Conservation (phyloP, 345 rosid genomes). For the Lepidium didymum region DNA sequence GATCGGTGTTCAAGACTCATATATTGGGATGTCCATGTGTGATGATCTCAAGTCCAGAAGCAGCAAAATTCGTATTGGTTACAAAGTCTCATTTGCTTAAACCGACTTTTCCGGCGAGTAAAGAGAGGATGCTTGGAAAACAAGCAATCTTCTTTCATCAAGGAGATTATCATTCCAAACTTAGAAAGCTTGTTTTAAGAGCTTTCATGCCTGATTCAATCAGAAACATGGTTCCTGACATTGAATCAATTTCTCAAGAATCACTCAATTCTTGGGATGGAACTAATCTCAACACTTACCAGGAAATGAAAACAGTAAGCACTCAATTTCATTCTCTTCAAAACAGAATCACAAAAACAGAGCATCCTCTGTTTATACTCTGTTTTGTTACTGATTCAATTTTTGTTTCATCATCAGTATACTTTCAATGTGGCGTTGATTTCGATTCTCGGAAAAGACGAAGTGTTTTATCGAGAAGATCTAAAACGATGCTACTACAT, state of each 20-base stretch:
- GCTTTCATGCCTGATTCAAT: constrained; percentile 53
- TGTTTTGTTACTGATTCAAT: background rate
- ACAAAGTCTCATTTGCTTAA: constrained; percentile 72
- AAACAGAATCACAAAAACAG: constrained; percentile 9
- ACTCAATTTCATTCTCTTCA: background rate
- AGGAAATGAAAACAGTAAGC: constrained; percentile 73
- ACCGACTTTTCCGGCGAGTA: constrained; percentile 91
- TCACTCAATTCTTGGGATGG: constrained; percentile 33
- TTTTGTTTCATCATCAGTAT: constrained; percentile 40
- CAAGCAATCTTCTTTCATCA: constrained; percentile 83
- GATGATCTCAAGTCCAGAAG: constrained; percentile 91
- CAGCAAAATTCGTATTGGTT: constrained; percentile 62
- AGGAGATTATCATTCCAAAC: constrained; percentile 66
- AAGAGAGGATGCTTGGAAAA: constrained; percentile 77
- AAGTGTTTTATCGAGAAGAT: constrained; percentile 48
- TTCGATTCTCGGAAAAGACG: constrained; percentile 67
- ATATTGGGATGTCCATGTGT: constrained; percentile 88
- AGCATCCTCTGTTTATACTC: background rate
- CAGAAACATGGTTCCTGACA: constrained; percentile 48
- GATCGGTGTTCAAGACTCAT: constrained; percentile 89
- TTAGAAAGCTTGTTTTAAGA: constrained; percentile 57
- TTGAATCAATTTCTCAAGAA: constrained; percentile 48
- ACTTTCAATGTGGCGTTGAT: constrained; percentile 80
- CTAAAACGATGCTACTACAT: constrained; percentile 61
- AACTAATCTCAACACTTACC: constrained; percentile 51